phyloP scores from a whole-genome alignment of 495 filamentous ascomycete species.

The Aspergillus egyptiacus region DNA sequence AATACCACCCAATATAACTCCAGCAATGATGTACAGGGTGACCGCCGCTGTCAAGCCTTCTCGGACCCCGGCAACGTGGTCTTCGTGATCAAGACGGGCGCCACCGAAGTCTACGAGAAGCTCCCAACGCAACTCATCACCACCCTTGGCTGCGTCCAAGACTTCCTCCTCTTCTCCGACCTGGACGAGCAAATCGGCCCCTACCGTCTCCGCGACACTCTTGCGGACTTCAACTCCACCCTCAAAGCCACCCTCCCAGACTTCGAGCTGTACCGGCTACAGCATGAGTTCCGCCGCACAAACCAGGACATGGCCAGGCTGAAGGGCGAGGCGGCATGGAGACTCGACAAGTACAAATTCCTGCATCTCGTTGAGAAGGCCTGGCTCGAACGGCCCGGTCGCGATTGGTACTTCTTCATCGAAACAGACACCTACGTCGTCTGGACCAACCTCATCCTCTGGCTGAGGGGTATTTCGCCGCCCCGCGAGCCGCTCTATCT shows the following conservation, averaged over 20 bases:
- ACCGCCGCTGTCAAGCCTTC: conserved; percentile 14
- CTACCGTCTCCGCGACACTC: conserved; percentile 46
- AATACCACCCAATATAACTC: conserved; percentile 2
- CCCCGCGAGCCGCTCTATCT: conserved; percentile 43
- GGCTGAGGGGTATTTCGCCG: conserved; percentile 40
- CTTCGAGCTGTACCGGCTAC: conserved; percentile 49
- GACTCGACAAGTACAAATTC: conserved; percentile 58
- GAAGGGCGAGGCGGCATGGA: conserved; percentile 32
- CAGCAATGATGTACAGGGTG: neutral
- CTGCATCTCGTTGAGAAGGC: conserved; percentile 51
- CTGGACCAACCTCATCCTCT: conserved; percentile 52
- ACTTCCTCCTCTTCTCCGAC: conserved; percentile 56
- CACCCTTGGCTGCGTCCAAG: conserved; percentile 41
- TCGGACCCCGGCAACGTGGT: conserved; percentile 12
- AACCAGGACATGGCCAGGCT: conserved; percentile 26
- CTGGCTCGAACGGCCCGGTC: conserved; percentile 44
- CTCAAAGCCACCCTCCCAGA: conserved; percentile 32
- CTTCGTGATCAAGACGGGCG: conserved; percentile 51
- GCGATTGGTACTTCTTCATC: conserved; percentile 56
- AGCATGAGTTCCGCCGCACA: conserved; percentile 38
- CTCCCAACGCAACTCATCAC: conserved; percentile 53
- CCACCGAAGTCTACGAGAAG: conserved; percentile 45
- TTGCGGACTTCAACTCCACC: conserved; percentile 38
- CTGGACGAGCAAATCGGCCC: conserved; percentile 45
- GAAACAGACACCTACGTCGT: conserved; percentile 56